Base-by-base conservation (phyloP, 225 moss, liverwort and hornwort species). In the Pseudoscleropodium purum region DNA sequence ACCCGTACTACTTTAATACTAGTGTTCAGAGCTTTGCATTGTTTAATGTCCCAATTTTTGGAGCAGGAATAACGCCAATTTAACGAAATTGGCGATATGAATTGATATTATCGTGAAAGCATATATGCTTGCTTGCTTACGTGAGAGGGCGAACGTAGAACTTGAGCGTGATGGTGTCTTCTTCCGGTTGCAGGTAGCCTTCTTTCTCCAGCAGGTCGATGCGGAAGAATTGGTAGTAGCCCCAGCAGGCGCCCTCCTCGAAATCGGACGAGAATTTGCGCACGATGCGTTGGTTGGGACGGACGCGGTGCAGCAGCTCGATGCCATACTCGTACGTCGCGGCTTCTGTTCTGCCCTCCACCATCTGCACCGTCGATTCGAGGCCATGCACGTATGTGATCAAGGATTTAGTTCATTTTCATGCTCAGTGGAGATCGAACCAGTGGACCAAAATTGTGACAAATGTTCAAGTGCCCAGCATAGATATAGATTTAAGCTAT, bases 321-420 rank as follows among this genome's bases (percentile, higher is more conserved):
- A 95, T 94, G 62, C 95, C 95, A 61, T 95, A 95, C 85, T 95
- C 95, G 79, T 93, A 95, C 60, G 94, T 91, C n/a, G 94, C 95
- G 24, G 92, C 87, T 63, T 94, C 93, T 21, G 82, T 88, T 81
- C 95, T 92, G 25, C 94, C 94, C 74, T 95, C 92, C 64, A 95
- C 90, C 95, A 95, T 95, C 95, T 95, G 94, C 54, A 86, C 13
- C n/a, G n/a, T 72, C 72, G 59, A 59, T 59, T 8, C 33, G 23
- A 39, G 27, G 66, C 12, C 85, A 74, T 47, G 74, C 76, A 86
- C 19, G 26, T 6, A 86, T 18, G 47, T 73, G 62, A 76, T 76
- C 54, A 84, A 51, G 52, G 24, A 19, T 33, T 67, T 51, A 81
- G 20, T 12, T 60, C 19, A 60, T 59, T 39, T n/a, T 11, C 27